Evolutionary conservation across 78 protist genomes (phyloP).

Genomic region (Cavenderia fasciculata): DNA sequence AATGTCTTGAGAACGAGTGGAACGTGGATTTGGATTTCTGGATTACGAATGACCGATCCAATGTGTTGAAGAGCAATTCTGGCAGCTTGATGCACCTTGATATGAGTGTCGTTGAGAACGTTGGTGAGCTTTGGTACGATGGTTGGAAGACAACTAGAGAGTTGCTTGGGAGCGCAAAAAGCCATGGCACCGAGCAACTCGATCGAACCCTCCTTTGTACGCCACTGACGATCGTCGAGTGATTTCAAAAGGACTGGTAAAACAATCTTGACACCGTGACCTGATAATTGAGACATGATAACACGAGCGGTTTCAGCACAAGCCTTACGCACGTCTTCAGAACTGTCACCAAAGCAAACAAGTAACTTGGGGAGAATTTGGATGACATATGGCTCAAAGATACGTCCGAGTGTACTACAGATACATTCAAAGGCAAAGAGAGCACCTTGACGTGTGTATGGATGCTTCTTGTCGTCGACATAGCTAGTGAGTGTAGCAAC

Average conservation of each 20-base stretch:
- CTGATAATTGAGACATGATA: constrained; percentile 85
- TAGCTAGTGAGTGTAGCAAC: constrained; percentile 63
- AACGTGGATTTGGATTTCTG: constrained; percentile 92
- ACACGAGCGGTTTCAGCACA: constrained; percentile 81
- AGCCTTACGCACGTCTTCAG: constrained; percentile 84
- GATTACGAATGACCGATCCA: constrained; percentile 94
- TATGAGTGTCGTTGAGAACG: constrained; percentile 89
- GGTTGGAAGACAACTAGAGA: constrained; percentile 90
- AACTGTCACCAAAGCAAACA: constrained; percentile 87
- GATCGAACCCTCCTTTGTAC: constrained; percentile 88
- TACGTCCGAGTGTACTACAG: constrained; percentile 83
- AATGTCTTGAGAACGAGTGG: constrained; percentile 88
- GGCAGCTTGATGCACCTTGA: constrained; percentile 92
- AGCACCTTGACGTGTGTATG: constrained; percentile 88
- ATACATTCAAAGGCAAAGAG: constrained; percentile 87
- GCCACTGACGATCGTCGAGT: constrained; percentile 91
- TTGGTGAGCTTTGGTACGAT: constrained; percentile 91
- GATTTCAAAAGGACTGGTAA: constrained; percentile 89
- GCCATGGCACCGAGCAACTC: constrained; percentile 96
- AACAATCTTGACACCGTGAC: constrained; percentile 94
- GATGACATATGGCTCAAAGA: constrained; percentile 95
- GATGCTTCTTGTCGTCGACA: constrained; percentile 71
- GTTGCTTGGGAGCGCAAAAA: constrained; percentile 93
- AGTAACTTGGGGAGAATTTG: constrained; percentile 88
- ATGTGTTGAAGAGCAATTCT: constrained; percentile 90